Conservation (phyloP, 306 rosid genomes). For the Cucumis melo region DNA sequence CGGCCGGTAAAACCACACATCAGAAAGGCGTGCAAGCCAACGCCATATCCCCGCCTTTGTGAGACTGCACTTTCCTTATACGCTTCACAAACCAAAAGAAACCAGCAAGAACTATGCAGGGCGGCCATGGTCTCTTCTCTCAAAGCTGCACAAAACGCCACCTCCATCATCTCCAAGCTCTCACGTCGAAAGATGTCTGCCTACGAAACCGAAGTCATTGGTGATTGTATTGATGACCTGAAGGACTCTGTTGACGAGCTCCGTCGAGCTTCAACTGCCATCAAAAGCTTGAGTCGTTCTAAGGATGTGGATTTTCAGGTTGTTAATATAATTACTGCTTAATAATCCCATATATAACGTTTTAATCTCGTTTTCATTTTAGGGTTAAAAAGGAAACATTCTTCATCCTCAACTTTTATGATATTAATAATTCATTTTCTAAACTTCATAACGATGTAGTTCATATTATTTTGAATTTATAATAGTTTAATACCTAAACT, state of each 20-base stretch:
- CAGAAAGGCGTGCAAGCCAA: constrained; percentile 24
- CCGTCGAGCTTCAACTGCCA: not conserved
- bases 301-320: not conserved
- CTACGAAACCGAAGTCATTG: constrained; percentile 10
- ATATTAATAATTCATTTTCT: too few relatives aligned
- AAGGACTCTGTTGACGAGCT: constrained; percentile 13
- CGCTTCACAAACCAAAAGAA: constrained; percentile 25
- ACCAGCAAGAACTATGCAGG: constrained; percentile 27
- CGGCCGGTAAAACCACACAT: constrained; percentile 10
- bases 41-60: constrained; percentile 34
- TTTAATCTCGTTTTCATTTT: too few relatives aligned
- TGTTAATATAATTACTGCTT: not conserved
- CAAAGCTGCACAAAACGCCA: constrained; percentile 9
- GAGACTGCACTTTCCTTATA: constrained; percentile 21
- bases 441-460: too few relatives aligned
- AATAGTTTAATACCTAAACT: too few relatives aligned
- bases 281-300: not conserved
- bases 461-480: too few relatives aligned
- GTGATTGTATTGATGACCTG: constrained; percentile 29
- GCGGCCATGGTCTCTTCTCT: constrained; percentile 23
- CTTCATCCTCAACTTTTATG: too few relatives aligned
- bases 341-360: too few relatives aligned
- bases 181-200: not conserved
- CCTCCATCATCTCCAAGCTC: constrained; percentile 13
- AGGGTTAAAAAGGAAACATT: too few relatives aligned